These are phyloP conservation scores for Neophaeococcomyces mojaviensis DNA, from an alignment of 2,329 filamentous ascomycete genomes.

Conservation along the genomic window DNA sequence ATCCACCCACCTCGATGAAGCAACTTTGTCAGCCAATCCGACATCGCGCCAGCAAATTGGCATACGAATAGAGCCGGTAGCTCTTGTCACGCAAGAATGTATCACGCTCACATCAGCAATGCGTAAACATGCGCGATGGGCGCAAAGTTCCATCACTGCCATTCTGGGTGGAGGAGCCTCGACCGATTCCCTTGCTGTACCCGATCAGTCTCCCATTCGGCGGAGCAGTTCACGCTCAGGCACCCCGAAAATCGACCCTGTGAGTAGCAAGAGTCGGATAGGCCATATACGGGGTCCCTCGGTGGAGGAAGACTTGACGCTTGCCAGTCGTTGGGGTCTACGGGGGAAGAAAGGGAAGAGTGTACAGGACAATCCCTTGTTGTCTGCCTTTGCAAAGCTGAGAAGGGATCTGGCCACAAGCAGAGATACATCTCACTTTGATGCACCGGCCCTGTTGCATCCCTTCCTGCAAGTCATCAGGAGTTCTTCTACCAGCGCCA, in stretches of 20 bases:
- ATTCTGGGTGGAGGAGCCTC: conserved; percentile 69
- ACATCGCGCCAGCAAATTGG: conserved; percentile 1
- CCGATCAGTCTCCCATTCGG: not conserved
- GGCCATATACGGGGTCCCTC: conserved; percentile 8
- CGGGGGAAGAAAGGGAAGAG: conserved; percentile 93
- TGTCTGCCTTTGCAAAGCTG: conserved; percentile 86
- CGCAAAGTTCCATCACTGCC: conserved; percentile 89
- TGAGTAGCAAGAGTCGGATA: conserved; percentile 7
- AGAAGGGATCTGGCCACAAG: conserved; percentile 79
- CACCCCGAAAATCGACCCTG: conserved; percentile 7
- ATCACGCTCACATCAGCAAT: conserved; percentile 97
- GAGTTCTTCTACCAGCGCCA: conserved; percentile 88
- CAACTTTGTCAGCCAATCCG: not conserved
- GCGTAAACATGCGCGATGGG: conserved; percentile 93
- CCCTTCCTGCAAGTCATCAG: conserved; percentile 96
- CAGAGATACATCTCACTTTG: conserved; percentile 83
- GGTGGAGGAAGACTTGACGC: conserved; percentile 37
- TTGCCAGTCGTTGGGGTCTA: conserved; percentile 83
- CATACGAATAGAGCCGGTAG: conserved; percentile 83
- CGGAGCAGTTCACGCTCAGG: conserved; percentile 1
- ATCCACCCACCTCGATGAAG: not conserved
- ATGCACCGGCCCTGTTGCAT: conserved; percentile 79
- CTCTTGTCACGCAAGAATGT: conserved; percentile 94
- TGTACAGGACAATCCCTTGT: conserved; percentile 94
- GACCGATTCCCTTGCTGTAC: conserved; percentile 15